phyloP scores from a whole-genome alignment of 768 basidiomycete genomes.

The Boletus rufocinnamomeus region DNA sequence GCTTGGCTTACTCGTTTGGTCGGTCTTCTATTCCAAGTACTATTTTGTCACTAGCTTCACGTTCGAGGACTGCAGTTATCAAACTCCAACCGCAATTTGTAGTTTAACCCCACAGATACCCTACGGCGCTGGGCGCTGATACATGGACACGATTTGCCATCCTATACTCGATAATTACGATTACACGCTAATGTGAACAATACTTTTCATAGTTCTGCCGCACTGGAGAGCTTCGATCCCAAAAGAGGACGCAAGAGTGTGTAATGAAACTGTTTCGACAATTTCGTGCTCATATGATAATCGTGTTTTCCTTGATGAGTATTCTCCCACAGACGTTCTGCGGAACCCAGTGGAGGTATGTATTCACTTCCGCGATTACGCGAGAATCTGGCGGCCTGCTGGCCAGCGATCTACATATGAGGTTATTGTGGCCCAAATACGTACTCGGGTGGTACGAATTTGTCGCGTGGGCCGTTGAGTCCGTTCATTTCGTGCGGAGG shows the following conservation, averaged over 20 bases:
- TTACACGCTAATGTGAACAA: constrained; percentile 8
- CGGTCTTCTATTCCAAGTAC: constrained; percentile 23
- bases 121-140: constrained; percentile 21
- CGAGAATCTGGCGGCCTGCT: constrained; percentile 17
- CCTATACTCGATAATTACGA: constrained; percentile 2
- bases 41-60: constrained; percentile 5
- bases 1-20: constrained; percentile 19
- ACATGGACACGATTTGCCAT: constrained; percentile 5
- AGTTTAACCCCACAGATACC: constrained; percentile 9
- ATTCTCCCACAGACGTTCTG: constrained; percentile 4
- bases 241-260: background rate
- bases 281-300: background rate
- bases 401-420: constrained; percentile 26
- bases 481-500: constrained; percentile 35
- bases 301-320: constrained; percentile 6
- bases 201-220: background rate
- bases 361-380: constrained; percentile 35
- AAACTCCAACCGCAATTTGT: constrained; percentile 11
- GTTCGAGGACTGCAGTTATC: constrained; percentile 12
- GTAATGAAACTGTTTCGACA: background rate
- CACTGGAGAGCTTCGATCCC: constrained; percentile 9
- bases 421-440: constrained; percentile 21
- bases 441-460: constrained; percentile 17
- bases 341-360: constrained; percentile 8
- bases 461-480: constrained; percentile 23